A percentile compares a stretch with the other conserved stretches of the same genome.
phyloP scores from a whole-genome alignment of 305 asterid species.

The Withania somnifera region DNA sequence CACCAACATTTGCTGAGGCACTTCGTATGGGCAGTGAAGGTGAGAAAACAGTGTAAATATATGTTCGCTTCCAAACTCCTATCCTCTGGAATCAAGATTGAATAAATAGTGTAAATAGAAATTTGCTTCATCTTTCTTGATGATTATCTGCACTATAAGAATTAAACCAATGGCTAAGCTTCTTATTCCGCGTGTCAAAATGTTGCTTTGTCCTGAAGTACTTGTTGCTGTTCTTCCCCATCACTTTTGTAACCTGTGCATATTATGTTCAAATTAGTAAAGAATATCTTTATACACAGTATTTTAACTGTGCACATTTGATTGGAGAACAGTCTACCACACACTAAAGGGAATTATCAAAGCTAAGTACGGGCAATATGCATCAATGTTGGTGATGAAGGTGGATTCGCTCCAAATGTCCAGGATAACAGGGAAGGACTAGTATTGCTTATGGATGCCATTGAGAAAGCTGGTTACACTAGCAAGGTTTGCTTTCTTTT shows the following conservation, averaged over 20 bases:
- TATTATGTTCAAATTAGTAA: not conserved
- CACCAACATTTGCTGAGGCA: conserved; percentile 74
- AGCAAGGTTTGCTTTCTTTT: conserved; percentile 47
- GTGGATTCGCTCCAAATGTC: conserved; percentile 97
- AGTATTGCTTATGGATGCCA: conserved; percentile 82
- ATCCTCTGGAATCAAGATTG: not conserved
- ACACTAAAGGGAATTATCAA: conserved; percentile 84
- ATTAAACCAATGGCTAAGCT: not conserved
- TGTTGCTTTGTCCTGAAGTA: not conserved
- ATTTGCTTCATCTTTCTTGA: not conserved
- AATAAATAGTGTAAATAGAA: not conserved
- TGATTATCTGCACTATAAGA: not conserved
- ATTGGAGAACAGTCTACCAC: conserved; percentile 60
- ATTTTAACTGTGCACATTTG: not conserved
- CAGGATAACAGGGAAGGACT: conserved; percentile 96
- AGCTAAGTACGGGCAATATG: conserved; percentile 95
- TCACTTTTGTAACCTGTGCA: not conserved
- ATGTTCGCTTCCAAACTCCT: not conserved
- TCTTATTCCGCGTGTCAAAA: not conserved
- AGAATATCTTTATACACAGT: not conserved
- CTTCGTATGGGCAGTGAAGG: conserved; percentile 97
- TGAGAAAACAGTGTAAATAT: conserved; percentile 8
- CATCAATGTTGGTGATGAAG: conserved; percentile 98
- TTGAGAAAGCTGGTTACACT: conserved; percentile 87
- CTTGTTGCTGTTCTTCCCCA: not conserved